phyloP scores from a whole-genome alignment of 441 rosid species.

The Pelargonium hybrid region DNA sequence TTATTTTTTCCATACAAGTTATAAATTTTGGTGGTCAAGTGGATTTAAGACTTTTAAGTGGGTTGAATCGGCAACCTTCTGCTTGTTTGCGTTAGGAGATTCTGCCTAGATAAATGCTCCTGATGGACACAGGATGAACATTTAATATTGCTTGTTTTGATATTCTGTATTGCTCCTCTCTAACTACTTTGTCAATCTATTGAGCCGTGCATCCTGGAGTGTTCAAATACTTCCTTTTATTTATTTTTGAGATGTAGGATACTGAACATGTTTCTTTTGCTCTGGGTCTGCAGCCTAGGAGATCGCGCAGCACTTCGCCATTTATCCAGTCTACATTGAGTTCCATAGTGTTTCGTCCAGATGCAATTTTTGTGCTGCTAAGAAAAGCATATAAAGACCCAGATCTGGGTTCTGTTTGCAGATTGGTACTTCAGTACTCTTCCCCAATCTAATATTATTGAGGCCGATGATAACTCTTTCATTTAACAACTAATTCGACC shows the following conservation, averaged over 20 bases:
- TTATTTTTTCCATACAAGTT: background rate
- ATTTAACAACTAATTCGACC: background rate
- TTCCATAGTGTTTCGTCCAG: conserved; percentile 54
- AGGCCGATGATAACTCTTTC: background rate
- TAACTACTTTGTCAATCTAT: background rate
- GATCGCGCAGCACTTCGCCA: conserved; percentile 44
- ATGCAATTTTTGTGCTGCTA: conserved; percentile 50
- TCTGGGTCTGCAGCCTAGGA: conserved; percentile 50
- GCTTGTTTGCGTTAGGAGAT: background rate
- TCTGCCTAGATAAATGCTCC: background rate
- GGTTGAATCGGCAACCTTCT: background rate
- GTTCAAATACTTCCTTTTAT: background rate
- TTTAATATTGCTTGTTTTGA: background rate
- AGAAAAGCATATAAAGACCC: conserved; percentile 62
- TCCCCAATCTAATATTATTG: conserved; percentile 15
- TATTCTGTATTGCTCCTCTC: background rate
- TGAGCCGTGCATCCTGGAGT: background rate
- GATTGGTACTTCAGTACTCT: conserved; percentile 37
- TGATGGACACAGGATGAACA: background rate
- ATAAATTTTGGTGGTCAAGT: background rate
- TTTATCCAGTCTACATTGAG: conserved; percentile 35
- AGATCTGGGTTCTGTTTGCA: conserved; percentile 52
- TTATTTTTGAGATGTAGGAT: conserved; percentile 10
- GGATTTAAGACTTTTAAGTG: no score
- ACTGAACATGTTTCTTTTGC: conserved; percentile 14